Conservation (phyloP, 2,329 filamentous ascomycete genomes). For the Pseudogymnoascus sp. region DNA sequence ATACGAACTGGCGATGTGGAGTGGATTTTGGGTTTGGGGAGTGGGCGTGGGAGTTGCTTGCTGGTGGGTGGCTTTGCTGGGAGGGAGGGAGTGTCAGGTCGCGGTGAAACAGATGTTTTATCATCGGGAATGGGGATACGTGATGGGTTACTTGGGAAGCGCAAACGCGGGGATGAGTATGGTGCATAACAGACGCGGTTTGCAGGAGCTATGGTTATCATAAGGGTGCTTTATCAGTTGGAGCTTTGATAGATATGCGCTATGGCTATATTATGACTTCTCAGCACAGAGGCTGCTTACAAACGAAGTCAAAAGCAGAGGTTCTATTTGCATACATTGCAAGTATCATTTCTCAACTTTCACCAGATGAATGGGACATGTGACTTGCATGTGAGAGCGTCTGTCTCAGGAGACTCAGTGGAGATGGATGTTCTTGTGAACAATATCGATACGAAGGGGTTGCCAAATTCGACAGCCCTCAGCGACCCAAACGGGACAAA, state of each 20-base stretch:
- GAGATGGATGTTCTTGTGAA: neutral
- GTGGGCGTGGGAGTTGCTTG: neutral
- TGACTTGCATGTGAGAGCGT: neutral
- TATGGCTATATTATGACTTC: neutral
- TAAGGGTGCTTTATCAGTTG: neutral
- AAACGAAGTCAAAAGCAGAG: neutral
- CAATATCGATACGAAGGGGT: neutral
- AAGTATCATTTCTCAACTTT: neutral
- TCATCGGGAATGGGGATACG: neutral
- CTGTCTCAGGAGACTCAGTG: neutral
- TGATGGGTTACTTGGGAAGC: neutral
- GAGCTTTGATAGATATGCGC: neutral
- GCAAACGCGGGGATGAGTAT: neutral
- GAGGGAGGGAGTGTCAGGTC: neutral
- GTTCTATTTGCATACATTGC: neutral
- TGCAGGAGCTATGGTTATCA: neutral
- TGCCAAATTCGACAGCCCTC: neutral
- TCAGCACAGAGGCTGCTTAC: neutral
- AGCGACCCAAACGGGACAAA: neutral
- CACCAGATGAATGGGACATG: neutral
- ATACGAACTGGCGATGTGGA: neutral
- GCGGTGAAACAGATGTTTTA: slow-evolving; percentile 5
- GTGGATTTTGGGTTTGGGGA: neutral
- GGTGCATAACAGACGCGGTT: neutral
- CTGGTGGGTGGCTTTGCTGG: neutral